Evolutionary conservation across 2,329 filamentous ascomycete genomes (phyloP).

Genomic region (Fusarium pininemorale): DNA sequence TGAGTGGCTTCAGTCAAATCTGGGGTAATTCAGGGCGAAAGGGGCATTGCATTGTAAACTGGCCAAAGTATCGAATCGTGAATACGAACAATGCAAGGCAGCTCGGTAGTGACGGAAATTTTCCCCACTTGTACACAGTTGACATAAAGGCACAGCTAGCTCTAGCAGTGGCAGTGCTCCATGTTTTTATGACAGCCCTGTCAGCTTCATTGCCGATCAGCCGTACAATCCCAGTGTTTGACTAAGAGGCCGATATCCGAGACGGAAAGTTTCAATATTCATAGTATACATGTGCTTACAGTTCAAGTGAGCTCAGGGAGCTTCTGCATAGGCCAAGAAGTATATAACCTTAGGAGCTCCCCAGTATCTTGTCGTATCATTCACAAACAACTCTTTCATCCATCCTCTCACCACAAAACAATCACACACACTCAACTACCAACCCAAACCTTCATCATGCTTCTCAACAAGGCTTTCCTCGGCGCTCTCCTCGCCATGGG

Average conservation of each 20-base stretch:
- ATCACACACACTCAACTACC: not conserved
- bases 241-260: not conserved
- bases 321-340: too few relatives aligned
- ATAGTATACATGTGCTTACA: not conserved
- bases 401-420: not conserved
- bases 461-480: constrained; percentile 13
- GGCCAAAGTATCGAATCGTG: not conserved
- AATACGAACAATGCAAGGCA: not conserved
- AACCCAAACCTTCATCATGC: constrained; percentile 4
- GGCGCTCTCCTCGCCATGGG: constrained; percentile 7
- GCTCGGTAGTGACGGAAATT: not conserved
- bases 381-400: not conserved
- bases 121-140: not conserved
- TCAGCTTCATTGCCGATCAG: not conserved
- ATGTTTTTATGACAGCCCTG: not conserved
- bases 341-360: not conserved
- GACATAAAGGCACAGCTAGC: not conserved
- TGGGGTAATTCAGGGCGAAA: not conserved
- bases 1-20: not conserved
- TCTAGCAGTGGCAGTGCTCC: not conserved
- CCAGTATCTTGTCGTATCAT: not conserved
- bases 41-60: not conserved
- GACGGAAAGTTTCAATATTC: not conserved
- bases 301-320: not conserved
- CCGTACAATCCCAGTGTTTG: not conserved